Percentiles rank a stretch among this genome's conserved stretches.
Conservation (phyloP, 106 monocot genomes). For the Allium sativum region DNA sequence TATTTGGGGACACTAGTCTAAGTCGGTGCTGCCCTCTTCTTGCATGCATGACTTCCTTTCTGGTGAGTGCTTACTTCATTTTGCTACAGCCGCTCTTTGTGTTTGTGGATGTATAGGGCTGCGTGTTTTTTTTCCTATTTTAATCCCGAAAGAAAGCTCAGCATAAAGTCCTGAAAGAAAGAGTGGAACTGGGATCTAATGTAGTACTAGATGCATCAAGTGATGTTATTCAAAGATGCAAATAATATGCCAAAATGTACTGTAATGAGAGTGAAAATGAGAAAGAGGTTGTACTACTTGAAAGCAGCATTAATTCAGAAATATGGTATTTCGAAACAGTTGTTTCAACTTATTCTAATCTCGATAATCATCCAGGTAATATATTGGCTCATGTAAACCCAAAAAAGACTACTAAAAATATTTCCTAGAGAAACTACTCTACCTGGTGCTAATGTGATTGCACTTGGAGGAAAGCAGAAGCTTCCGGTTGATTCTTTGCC, state of each 20-base stretch:
- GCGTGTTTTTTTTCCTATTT: too few species aligned
- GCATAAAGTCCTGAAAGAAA: too few species aligned
- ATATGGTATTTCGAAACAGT: constrained; percentile 88
- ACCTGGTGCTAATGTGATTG: constrained; percentile 34
- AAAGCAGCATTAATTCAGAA: constrained; percentile 84
- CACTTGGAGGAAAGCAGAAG: constrained; percentile 67
- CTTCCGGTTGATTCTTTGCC: constrained; percentile 79
- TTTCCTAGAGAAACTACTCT: constrained; percentile 20
- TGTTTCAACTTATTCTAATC: constrained; percentile 82
- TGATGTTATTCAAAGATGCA: constrained; percentile 55
- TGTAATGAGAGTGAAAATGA: constrained; percentile 37
- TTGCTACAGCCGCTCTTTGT: too few species aligned
- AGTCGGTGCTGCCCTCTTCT: too few species aligned
- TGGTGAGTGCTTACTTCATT: too few species aligned
- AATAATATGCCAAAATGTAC: constrained; percentile 79
- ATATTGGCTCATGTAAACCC: constrained; percentile 59
- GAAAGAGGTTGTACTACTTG: constrained; percentile 34
- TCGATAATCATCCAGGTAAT: constrained; percentile 91
- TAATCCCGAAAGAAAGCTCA: too few species aligned
- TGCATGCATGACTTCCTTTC: too few species aligned
- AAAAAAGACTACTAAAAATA: constrained; percentile 23
- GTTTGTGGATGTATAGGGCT: too few species aligned
- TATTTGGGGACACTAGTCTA: too few species aligned
- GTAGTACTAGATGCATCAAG: constrained; percentile 20
- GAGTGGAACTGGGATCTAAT: too few species aligned